Base-by-base conservation (phyloP, 768 basidiomycete genomes). In the Boletus rubescentipes region DNA sequence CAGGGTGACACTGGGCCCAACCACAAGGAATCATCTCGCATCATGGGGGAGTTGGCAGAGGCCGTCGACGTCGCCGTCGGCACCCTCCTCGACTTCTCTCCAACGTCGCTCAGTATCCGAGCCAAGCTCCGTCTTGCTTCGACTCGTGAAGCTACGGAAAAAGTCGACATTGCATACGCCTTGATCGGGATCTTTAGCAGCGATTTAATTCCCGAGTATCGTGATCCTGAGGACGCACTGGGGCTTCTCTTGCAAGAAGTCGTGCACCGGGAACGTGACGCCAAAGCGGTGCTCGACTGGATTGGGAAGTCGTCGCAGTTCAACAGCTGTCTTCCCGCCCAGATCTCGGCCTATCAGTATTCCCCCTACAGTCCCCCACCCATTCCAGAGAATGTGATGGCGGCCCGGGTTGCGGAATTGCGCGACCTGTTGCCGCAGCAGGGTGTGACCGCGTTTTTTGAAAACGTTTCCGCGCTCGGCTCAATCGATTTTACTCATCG, bases 281-380 rank as follows among this genome's bases (percentile, higher is more conserved):
- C 30, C 36, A 51, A 30, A 29, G 48, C 57, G 9, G 51, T 57
- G 36, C 40, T 58, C 0, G 59, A 60, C 37, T 60, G 59, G 59
- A 30, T 36, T 14, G 59, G 59, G 40, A 20, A 20, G 42, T 31
- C 51, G 2, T 60, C 59, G 10, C 9, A 39, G 35, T 60, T 59
- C 36, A 46, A 60, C 18, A 60, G 57, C 20, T 59, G 57, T 20
- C 40, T 60, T 14, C 59, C 59, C 15, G 51, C 56, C 10, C 37
- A 46, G 1, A 51, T 59, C 36, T 47, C 50, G 2, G 46, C 14
- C 18, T 58, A 58, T 36, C 2, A 30, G 10, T 0, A 4, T 29
- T 2, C 34, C 5, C 41, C 34, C 12, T 9, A 43, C n/a, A 15
- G 9, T 9, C 16, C 18, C 12, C 32, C 50, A 5, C 15, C 9